These are phyloP conservation scores for Skeletonema menzelii DNA, from an alignment of 108 stramenopile species.

Conservation along the genomic window DNA sequence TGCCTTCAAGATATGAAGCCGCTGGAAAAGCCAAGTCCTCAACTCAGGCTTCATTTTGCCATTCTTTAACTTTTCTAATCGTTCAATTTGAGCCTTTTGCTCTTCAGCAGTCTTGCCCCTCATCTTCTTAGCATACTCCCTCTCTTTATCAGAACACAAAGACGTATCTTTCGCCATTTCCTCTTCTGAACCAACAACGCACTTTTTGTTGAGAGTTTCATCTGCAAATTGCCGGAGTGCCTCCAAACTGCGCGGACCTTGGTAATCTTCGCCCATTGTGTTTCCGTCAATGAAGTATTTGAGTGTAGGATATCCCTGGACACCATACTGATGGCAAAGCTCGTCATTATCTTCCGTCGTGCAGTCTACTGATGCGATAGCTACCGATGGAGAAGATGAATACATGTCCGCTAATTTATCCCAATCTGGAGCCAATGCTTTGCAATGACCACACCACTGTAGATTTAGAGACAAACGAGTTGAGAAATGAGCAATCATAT, in stretches of 20 bases:
- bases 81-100: slow-evolving; percentile 32
- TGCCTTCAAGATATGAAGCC: slow-evolving; percentile 39
- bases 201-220: slow-evolving; percentile 64
- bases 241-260: slow-evolving; percentile 65
- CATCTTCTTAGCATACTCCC: slow-evolving; percentile 38
- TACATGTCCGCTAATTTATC: slow-evolving; percentile 68
- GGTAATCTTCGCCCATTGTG: slow-evolving; percentile 52
- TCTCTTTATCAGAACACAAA: slow-evolving; percentile 49
- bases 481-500: neutral
- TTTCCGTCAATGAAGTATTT: slow-evolving; percentile 71
- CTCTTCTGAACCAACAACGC: slow-evolving; percentile 48
- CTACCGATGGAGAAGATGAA: slow-evolving; percentile 65
- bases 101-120: slow-evolving; percentile 38
- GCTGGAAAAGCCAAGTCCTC: slow-evolving; percentile 48
- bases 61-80: slow-evolving; percentile 45
- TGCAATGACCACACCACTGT: slow-evolving; percentile 71
- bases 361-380: slow-evolving; percentile 76
- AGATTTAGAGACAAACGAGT: neutral
- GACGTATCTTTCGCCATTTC: slow-evolving; percentile 37
- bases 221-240: slow-evolving; percentile 54
- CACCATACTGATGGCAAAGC: slow-evolving; percentile 56
- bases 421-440: slow-evolving; percentile 70
- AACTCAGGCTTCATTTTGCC: slow-evolving; percentile 52
- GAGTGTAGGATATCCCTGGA: slow-evolving; percentile 52
- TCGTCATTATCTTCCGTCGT: slow-evolving; percentile 47